Percentiles rank a stretch among this genome's conserved stretches.
phyloP scores from a whole-genome alignment of 768 basidiomycete species.

The Auriscalpium vulgare region DNA sequence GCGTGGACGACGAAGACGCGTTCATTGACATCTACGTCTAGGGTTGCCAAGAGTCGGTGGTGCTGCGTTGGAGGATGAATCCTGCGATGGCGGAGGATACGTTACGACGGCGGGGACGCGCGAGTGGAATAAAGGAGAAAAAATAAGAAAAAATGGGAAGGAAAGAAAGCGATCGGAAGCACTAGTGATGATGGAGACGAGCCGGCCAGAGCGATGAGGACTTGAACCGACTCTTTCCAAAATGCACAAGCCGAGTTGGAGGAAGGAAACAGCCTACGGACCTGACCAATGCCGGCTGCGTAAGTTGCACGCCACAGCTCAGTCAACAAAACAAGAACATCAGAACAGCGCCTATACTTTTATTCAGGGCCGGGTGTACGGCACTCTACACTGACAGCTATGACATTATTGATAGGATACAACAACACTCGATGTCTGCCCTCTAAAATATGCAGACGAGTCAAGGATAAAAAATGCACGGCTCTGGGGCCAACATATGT shows the following conservation, averaged over 20 bases:
- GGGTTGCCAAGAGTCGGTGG: conserved; percentile 14
- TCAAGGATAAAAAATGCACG: no score
- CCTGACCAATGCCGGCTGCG: no score
- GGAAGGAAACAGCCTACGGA: not conserved
- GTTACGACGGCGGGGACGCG: not conserved
- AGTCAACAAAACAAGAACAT: no score
- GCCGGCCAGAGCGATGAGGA: not conserved
- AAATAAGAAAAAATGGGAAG: conserved; percentile 3
- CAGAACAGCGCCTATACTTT: no score
- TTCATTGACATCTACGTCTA: conserved; percentile 8
- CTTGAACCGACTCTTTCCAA: not conserved
- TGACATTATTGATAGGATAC: no score
- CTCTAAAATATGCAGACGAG: no score
- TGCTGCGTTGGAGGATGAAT: conserved; percentile 2
- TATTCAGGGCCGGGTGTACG: no score
- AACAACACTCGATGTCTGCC: no score
- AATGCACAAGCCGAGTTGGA: not conserved
- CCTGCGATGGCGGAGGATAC: conserved; percentile 1
- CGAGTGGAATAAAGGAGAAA: not conserved
- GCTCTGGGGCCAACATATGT: no score
- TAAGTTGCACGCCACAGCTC: no score
- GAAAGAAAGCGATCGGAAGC: not conserved
- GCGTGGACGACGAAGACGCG: conserved; percentile 40
- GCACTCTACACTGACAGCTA: no score
- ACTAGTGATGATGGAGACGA: not conserved